These are phyloP conservation scores for Clathrus columnatus DNA, from an alignment of 768 basidiomycete genomes.

Conservation along the genomic window DNA sequence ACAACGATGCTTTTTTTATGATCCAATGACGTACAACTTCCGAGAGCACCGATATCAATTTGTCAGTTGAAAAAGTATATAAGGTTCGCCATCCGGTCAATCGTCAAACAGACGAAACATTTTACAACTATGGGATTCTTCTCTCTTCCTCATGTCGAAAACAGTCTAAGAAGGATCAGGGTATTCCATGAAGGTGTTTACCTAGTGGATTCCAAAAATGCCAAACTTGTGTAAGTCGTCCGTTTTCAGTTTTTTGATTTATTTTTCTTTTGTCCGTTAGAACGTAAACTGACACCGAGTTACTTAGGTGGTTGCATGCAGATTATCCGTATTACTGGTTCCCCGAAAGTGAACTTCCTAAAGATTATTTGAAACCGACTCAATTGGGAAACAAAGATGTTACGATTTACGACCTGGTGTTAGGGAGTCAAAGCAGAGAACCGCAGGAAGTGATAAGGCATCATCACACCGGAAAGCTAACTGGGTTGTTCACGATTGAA, in stretches of 20 bases:
- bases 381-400: conserved; percentile 23
- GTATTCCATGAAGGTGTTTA: conserved; percentile 43
- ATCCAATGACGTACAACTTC: no score
- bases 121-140: conserved; percentile 23
- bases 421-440: conserved; percentile 29
- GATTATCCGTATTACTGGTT: conserved; percentile 53
- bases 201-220: conserved; percentile 45
- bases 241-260: not conserved
- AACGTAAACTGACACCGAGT: not conserved
- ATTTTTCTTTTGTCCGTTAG: not conserved
- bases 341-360: conserved; percentile 33
- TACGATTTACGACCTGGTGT: conserved; percentile 38
- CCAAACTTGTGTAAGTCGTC: conserved; percentile 49
- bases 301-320: conserved; percentile 43
- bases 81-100: no score
- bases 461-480: conserved; percentile 28
- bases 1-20: no score
- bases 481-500: conserved; percentile 39
- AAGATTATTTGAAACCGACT: conserved; percentile 32
- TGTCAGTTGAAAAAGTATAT: no score
- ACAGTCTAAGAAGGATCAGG: conserved; percentile 41
- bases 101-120: no score
- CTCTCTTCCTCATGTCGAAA: conserved; percentile 39
- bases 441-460: conserved; percentile 29
- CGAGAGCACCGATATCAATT: no score